Evolutionary conservation across 2,329 filamentous ascomycete species (phyloP).

Genomic region (Cladosporium phlei): DNA sequence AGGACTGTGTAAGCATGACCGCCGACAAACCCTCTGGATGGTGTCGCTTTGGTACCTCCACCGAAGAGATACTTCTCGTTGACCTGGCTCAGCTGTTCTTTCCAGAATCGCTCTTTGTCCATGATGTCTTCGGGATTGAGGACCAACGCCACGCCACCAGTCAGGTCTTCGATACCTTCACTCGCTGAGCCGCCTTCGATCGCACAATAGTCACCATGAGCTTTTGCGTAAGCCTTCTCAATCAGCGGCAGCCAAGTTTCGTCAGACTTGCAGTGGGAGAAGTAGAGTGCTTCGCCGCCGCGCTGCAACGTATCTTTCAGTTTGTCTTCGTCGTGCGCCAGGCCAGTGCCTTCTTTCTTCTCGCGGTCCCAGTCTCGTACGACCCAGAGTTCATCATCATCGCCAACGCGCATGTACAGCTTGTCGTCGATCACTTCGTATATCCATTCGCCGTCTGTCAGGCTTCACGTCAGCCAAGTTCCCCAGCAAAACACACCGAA

Average conservation of each 20-base stretch:
- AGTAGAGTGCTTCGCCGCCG: slow-evolving; percentile 72
- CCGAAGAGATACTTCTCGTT: slow-evolving; percentile 76
- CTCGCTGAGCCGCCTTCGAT: slow-evolving; percentile 70
- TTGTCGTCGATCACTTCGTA: slow-evolving; percentile 90
- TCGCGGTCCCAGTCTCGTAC: slow-evolving; percentile 25
- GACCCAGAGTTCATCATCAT: slow-evolving; percentile 66
- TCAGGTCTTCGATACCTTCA: slow-evolving; percentile 56
- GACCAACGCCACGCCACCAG: slow-evolving; percentile 64
- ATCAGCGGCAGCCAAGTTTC: slow-evolving; percentile 78
- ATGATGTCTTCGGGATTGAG: slow-evolving; percentile 66
- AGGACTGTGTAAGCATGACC: slow-evolving; percentile 60
- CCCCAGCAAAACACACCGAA: too few relatives aligned
- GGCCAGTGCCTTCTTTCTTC: slow-evolving; percentile 21
- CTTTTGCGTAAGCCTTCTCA: slow-evolving; percentile 81
- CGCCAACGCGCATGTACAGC: slow-evolving; percentile 74
- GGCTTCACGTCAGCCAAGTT: not conserved
- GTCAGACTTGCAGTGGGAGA: slow-evolving; percentile 70
- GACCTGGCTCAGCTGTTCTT: slow-evolving; percentile 70
- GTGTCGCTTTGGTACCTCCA: slow-evolving; percentile 46
- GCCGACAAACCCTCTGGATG: slow-evolving; percentile 52
- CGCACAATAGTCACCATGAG: slow-evolving; percentile 71
- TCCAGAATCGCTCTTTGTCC: slow-evolving; percentile 79
- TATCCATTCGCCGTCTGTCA: slow-evolving; percentile 75
- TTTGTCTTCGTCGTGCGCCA: slow-evolving; percentile 39
- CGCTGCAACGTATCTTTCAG: slow-evolving; percentile 55